Conservation (phyloP, 352 stramenopile species). For the Thalassiosira mediterranea region DNA sequence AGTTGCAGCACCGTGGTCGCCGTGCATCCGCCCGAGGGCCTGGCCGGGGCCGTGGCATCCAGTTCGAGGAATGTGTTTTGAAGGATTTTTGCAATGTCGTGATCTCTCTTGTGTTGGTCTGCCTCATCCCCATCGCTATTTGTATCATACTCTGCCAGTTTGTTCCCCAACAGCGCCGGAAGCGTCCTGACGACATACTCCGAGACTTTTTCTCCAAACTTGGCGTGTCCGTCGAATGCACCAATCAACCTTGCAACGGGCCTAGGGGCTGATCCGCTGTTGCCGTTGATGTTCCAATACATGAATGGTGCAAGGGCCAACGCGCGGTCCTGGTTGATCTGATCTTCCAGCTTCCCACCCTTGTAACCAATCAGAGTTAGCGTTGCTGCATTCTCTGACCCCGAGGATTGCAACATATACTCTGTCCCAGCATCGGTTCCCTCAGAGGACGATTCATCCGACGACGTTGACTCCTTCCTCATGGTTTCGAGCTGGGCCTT, state of each 20-base stretch:
- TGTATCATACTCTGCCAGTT: constrained; percentile 47
- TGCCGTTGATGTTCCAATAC: constrained; percentile 43
- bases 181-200: constrained; percentile 65
- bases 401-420: constrained; percentile 46
- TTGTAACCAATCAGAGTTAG: constrained; percentile 81
- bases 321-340: constrained; percentile 83
- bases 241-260: constrained; percentile 62
- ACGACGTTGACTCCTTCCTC: constrained; percentile 22
- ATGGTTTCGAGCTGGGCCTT: constrained; percentile 52
- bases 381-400: constrained; percentile 61
- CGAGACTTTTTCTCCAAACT: constrained; percentile 64
- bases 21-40: constrained; percentile 72
- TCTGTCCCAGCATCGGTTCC: constrained; percentile 7
- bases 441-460: background rate
- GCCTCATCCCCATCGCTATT: constrained; percentile 12
- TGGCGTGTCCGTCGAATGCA: constrained; percentile 79
- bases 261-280: constrained; percentile 15
- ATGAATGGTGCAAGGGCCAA: constrained; percentile 68
- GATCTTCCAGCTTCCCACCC: constrained; percentile 54
- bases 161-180: constrained; percentile 58
- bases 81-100: constrained; percentile 47
- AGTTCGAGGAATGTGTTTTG: constrained; percentile 76
- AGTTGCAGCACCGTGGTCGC: constrained; percentile 65
- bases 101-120: constrained; percentile 31
- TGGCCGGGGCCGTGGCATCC: constrained; percentile 60